Percentiles rank a stretch among this genome's conserved stretches.
Evolutionary conservation across 2,329 filamentous ascomycete genomes (phyloP).

Genomic region (Fusarium sp.): DNA sequence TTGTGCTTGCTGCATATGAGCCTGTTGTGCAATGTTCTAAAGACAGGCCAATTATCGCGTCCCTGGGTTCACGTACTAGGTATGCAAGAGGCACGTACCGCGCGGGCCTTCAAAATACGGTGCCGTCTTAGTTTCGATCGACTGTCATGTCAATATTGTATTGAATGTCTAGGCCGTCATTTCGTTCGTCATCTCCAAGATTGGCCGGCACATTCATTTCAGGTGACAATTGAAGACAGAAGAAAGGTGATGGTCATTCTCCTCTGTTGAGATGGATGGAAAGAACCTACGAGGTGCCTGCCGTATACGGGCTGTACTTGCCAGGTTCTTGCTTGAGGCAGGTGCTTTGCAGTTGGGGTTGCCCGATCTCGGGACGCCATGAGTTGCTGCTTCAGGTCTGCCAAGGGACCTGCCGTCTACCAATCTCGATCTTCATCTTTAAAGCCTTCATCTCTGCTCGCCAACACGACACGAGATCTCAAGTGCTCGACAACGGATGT

Average conservation of each 20-base stretch:
- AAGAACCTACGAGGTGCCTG: not conserved
- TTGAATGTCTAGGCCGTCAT: not conserved
- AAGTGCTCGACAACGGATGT: not conserved
- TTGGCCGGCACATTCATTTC: not conserved
- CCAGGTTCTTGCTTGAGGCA: constrained; percentile 5
- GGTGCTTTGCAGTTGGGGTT: constrained; percentile 13
- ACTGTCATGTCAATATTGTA: not conserved
- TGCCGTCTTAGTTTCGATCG: constrained; percentile 12
- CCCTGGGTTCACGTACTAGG: not conserved
- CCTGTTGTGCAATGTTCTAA: constrained; percentile 8
- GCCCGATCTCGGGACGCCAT: not conserved
- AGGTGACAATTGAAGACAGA: not conserved
- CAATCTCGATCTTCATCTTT: not conserved
- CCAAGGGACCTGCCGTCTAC: not conserved
- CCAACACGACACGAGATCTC: not conserved
- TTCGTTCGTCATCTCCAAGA: not conserved
- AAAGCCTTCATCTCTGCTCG: not conserved
- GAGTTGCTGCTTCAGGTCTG: constrained; percentile 17
- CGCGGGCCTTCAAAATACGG: not conserved
- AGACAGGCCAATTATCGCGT: not conserved
- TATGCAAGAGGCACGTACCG: constrained; percentile 2
- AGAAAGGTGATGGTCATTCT: not conserved
- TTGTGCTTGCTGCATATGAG: not conserved
- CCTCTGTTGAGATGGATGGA: not conserved
- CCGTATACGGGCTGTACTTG: not conserved